These are phyloP conservation scores for Amniculicola lignicola DNA, from an alignment of 495 filamentous ascomycete species.

Conservation along the genomic window DNA sequence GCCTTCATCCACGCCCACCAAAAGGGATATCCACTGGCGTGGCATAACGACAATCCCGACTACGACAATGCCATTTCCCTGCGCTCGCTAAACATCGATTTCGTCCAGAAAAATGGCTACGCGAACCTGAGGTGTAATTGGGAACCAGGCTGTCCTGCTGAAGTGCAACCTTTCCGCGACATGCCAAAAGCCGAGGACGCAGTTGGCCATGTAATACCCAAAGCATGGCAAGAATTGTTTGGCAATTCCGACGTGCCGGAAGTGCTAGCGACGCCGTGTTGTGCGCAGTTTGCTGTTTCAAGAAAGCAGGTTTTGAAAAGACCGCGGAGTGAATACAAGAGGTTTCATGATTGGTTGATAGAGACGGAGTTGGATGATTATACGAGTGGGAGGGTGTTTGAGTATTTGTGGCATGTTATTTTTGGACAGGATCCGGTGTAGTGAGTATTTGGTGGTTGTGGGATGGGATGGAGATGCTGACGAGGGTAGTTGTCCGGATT, in stretches of 20 bases:
- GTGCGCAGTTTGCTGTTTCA: conserved; percentile 68
- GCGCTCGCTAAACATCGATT: conserved; percentile 43
- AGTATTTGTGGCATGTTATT: conserved; percentile 71
- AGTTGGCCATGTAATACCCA: conserved; percentile 34
- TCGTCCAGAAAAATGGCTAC: conserved; percentile 48
- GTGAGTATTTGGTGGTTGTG: conserved; percentile 1
- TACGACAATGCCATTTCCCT: conserved; percentile 39
- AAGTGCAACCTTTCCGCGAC: conserved; percentile 40
- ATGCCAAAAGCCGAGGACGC: conserved; percentile 40
- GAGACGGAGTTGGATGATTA: conserved; percentile 56
- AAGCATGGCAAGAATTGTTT: conserved; percentile 21
- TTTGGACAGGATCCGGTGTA: conserved; percentile 38
- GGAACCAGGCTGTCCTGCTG: conserved; percentile 46
- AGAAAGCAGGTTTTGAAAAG: conserved; percentile 50
- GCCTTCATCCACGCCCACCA: conserved; percentile 53
- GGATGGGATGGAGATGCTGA: background rate
- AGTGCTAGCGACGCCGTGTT: conserved; percentile 57
- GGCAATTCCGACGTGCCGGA: conserved; percentile 44
- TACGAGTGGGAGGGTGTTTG: conserved; percentile 61
- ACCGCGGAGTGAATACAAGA: conserved; percentile 52
- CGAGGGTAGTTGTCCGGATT: background rate
- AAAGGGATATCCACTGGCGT: conserved; percentile 40
- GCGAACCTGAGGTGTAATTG: conserved; percentile 50
- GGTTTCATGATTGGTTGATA: conserved; percentile 58
- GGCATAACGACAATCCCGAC: conserved; percentile 48